Evolutionary conservation across 179 eudicot species (phyloP).

Genomic region (Dionaea muscipula): DNA sequence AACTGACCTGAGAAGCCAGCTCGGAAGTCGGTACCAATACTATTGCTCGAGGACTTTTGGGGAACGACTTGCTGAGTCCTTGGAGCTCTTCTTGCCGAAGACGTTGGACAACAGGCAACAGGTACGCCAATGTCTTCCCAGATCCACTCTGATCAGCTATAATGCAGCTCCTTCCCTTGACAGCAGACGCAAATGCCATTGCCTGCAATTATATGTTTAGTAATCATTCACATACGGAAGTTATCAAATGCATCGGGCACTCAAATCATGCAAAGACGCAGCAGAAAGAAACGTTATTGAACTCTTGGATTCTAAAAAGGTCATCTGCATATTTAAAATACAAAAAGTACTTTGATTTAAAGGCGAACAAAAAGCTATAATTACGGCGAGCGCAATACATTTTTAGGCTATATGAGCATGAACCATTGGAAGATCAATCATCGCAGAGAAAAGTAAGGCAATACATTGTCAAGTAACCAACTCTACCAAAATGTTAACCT

Average conservation of each 20-base stretch:
- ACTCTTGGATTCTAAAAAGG: too few relatives aligned
- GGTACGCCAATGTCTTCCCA: constrained; percentile 93
- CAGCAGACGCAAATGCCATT: constrained; percentile 61
- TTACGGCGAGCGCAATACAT: too few relatives aligned
- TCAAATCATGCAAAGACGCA: background rate
- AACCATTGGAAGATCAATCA: too few relatives aligned
- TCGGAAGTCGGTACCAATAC: constrained; percentile 93
- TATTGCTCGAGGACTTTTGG: constrained; percentile 73
- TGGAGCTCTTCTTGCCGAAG: constrained; percentile 77
- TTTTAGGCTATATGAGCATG: too few relatives aligned
- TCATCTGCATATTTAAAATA: too few relatives aligned
- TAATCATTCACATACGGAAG: background rate
- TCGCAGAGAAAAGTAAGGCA: too few relatives aligned
- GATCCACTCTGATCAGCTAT: constrained; percentile 99
- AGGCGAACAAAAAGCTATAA: too few relatives aligned
- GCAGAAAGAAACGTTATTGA: too few relatives aligned
- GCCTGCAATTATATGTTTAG: too few relatives aligned
- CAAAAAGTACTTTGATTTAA: too few relatives aligned
- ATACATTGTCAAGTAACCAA: too few relatives aligned
- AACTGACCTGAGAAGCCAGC: constrained; percentile 78
- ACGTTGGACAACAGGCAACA: constrained; percentile 72
- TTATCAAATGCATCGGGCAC: background rate
- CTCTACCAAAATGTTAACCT: too few relatives aligned
- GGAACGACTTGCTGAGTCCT: constrained; percentile 54
- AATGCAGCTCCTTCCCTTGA: constrained; percentile 67